These are phyloP conservation scores for Paramecium biaurelia DNA, from an alignment of 73 alveolate species.

Conservation along the genomic window DNA sequence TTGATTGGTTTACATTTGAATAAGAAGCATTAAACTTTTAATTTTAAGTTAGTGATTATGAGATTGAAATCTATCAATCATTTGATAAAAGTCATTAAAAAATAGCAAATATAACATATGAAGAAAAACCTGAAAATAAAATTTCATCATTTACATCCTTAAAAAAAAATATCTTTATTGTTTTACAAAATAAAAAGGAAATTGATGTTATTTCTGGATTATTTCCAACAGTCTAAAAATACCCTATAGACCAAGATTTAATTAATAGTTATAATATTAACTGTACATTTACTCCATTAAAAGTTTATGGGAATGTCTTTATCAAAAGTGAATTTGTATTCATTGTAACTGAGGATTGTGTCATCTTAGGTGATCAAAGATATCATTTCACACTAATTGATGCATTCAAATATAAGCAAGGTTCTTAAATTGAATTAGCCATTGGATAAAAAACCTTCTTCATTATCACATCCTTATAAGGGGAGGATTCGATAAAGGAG, in stretches of 20 bases:
- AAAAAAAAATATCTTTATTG: background rate
- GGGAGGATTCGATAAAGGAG: background rate
- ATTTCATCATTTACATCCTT: conserved; percentile 2
- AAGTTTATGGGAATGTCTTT: background rate
- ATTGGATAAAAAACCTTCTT: background rate
- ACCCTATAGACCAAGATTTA: background rate
- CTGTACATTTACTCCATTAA: background rate
- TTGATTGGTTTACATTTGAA: background rate
- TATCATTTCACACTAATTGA: background rate
- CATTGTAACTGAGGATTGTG: background rate
- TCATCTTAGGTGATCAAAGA: background rate
- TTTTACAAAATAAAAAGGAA: background rate
- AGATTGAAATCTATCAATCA: background rate
- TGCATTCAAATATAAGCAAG: background rate
- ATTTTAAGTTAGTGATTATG: background rate
- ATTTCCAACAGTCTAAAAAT: background rate
- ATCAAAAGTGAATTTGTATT: background rate
- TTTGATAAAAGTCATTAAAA: background rate
- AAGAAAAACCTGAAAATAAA: background rate
- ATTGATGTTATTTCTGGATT: background rate
- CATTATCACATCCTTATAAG: background rate
- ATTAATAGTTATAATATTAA: background rate
- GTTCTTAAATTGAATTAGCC: background rate
- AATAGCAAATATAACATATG: background rate
- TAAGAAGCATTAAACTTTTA: background rate